Base-by-base conservation (phyloP, 2,329 filamentous ascomycete genomes). In the Fusarium succisae region DNA sequence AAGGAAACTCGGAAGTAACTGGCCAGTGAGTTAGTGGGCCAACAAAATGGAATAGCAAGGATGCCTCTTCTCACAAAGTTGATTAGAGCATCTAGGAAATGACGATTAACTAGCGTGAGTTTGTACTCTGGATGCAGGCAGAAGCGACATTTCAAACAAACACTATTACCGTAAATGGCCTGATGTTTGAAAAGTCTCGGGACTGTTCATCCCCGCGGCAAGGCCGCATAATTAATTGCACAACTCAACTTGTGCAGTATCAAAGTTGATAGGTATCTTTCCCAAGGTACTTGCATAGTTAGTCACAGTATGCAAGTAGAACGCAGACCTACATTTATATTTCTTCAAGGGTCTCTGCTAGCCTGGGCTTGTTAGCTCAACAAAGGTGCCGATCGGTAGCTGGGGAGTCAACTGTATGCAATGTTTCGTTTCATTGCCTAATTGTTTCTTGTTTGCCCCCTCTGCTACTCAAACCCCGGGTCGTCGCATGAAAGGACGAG, bases 351-450 rank as follows among this genome's bases (percentile, higher is more conserved):
- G 56, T 67, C 58, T 67, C 55, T 63, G 66, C 45, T 60, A 60
- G 66, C 63, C 51, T 65, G 43, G 66, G 66, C 39, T 64, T 53
- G 65, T 71, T 77, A 60, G 64, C 69, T 63, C 58, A 58, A 70
- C 63, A 72, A 68, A 74, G 64, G 60, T 55, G 57, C 66, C 69
- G 75, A 75, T 77, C 72, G 56, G 61, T 68, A 66, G 65, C 69
- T 74, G 69, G 73, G 62, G 63, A 65, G 39, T 54, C 26, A 73
- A 57, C 58, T 63, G 63, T 44, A 41, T 53, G 55, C 54, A 76
- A 66, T 75, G 76, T 78, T 78, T 78, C 75, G 77, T 78, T 78
- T 78, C 72, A 68, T 68, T 74, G 72, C 73, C 78, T 74, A 63
- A 64, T 73, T 67, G 73, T 76, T 78, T 77, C 72, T 66, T 26